Percentiles rank a stretch among this genome's conserved stretches.
phyloP scores from a whole-genome alignment of 2,329 filamentous ascomycete genomes.

The Verticillium isaacii region DNA sequence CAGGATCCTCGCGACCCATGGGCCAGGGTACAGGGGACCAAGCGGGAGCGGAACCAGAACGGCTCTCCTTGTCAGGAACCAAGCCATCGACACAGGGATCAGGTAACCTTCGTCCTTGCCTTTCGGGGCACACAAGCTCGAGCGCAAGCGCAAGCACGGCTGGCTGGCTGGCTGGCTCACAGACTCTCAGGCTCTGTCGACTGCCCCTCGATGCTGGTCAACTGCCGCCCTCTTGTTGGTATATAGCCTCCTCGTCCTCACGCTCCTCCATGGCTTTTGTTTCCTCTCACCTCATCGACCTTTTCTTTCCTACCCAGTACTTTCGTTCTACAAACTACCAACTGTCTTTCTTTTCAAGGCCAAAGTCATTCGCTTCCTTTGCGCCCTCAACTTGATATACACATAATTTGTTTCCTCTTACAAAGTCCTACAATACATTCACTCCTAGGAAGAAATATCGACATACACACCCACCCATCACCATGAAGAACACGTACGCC shows the following conservation, averaged over 20 bases:
- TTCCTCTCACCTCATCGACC: slow-evolving; percentile 13
- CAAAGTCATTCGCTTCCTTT: slow-evolving; percentile 58
- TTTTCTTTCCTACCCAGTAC: slow-evolving; percentile 16
- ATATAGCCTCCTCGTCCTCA: slow-evolving; percentile 11
- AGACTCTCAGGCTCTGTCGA: neutral
- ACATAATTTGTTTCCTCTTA: slow-evolving; percentile 3
- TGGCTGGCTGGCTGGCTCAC: neutral
- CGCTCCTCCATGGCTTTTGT: slow-evolving; percentile 9
- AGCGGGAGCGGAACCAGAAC: neutral
- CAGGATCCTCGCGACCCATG: neutral
- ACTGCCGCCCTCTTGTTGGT: slow-evolving; percentile 5
- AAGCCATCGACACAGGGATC: neutral
- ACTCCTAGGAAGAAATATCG: neutral
- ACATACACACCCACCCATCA: slow-evolving; percentile 15
- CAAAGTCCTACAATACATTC: neutral
- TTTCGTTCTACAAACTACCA: slow-evolving; percentile 21
- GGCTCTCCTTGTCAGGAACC: neutral
- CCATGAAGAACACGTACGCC: slow-evolving; percentile 47
- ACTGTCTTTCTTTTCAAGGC: slow-evolving; percentile 29
- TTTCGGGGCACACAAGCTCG: slow-evolving; percentile 3
- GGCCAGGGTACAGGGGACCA: neutral
- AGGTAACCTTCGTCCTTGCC: slow-evolving; percentile 3
- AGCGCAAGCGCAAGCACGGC: neutral
- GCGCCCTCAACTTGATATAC: slow-evolving; percentile 11
- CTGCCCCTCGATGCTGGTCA: neutral